Percentiles rank a stretch among this genome's conserved stretches.
Evolutionary conservation across 495 filamentous ascomycete genomes (phyloP).

Genomic region (Neurospora sp.): DNA sequence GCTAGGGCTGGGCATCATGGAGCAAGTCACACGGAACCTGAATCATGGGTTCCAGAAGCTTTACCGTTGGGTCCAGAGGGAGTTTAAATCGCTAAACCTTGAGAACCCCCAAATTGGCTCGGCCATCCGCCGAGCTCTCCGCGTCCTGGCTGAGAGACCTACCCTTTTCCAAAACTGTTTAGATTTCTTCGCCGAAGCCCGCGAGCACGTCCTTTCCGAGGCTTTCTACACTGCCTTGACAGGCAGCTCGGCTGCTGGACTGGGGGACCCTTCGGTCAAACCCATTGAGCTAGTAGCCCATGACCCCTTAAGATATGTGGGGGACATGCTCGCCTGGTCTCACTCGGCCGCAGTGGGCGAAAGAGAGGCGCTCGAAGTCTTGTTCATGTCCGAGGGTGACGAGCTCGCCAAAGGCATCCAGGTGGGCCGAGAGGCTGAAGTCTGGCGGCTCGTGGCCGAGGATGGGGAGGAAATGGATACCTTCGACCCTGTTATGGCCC

Average conservation of each 20-base stretch:
- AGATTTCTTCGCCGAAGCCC: slow-evolving; percentile 85
- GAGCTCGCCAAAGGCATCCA: slow-evolving; percentile 80
- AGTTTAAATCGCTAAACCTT: slow-evolving; percentile 85
- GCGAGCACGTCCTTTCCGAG: slow-evolving; percentile 79
- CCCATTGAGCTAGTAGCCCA: slow-evolving; percentile 92
- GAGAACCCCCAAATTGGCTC: slow-evolving; percentile 90
- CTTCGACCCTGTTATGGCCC: slow-evolving; percentile 75
- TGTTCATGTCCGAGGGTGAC: slow-evolving; percentile 89
- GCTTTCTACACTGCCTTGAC: slow-evolving; percentile 88
- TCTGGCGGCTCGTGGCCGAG: slow-evolving; percentile 59
- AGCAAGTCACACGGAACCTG: slow-evolving; percentile 74
- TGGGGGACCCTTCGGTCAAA: slow-evolving; percentile 51
- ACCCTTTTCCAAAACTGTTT: slow-evolving; percentile 87
- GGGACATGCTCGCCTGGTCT: slow-evolving; percentile 96
- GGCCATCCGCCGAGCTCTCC: slow-evolving; percentile 72
- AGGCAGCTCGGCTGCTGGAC: slow-evolving; percentile 43
- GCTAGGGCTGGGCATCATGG: slow-evolving; percentile 80
- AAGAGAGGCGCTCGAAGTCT: slow-evolving; percentile 78
- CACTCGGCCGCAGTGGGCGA: slow-evolving; percentile 93
- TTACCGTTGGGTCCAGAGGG: slow-evolving; percentile 86
- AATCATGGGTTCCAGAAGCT: slow-evolving; percentile 90
- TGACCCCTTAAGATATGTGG: slow-evolving; percentile 84
- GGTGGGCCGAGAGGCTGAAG: slow-evolving; percentile 75
- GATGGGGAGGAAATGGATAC: slow-evolving; percentile 43
- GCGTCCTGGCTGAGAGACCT: slow-evolving; percentile 83